Base-by-base conservation (phyloP, 768 basidiomycete species). In the Pisolithus albus region DNA sequence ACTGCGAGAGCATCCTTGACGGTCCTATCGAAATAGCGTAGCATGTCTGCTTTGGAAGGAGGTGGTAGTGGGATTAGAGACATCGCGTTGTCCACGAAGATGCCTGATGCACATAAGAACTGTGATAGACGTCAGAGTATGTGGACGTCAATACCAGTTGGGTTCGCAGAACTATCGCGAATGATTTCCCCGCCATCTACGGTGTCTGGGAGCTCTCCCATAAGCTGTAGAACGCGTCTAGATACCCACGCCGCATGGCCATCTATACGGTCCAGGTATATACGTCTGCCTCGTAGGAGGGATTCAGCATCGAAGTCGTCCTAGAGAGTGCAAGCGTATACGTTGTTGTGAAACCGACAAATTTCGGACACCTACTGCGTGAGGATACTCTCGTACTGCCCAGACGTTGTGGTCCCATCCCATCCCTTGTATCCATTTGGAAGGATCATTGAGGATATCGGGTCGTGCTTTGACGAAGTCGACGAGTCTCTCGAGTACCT, bases 361-460 rank as follows among this genome's bases (percentile, higher is more conserved):
- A 15, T 21, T 21, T 26, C 76, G 24, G 32, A 36, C 9, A 62
- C 64, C 19, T 59, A 89, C 91, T 1, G 88, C 83, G 30, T 77
- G 82, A 2, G 92, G 92, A 56, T 91, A 93, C 21, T 73, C 62
- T 8, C 72, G 65, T 10, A 71, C 74, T 7, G 75, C 56, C 88
- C 88, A 91, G 52, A 78, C 75, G 1, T 87, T 95, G 67, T 98
- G 92, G 61, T 98, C 90, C 93, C 94, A 98, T 5, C 94, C 94
- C 72, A 86, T 79, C 10, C 92, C 93, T 58, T 83, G 73, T 39
- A 96, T 79, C 90, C 91, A 96, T 5, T 61, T 70, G 3, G 75
- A 69, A 3, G 68, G 71, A 59, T 88, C 77, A 3, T 74, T 62
- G 1, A 70, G 63, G 6, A 85, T 63, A 37, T 82, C 80, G 0